Percentiles rank a stretch among this genome's conserved stretches.
phyloP scores from a whole-genome alignment of 2,329 filamentous ascomycete species.

The Xylaria polymorpha region DNA sequence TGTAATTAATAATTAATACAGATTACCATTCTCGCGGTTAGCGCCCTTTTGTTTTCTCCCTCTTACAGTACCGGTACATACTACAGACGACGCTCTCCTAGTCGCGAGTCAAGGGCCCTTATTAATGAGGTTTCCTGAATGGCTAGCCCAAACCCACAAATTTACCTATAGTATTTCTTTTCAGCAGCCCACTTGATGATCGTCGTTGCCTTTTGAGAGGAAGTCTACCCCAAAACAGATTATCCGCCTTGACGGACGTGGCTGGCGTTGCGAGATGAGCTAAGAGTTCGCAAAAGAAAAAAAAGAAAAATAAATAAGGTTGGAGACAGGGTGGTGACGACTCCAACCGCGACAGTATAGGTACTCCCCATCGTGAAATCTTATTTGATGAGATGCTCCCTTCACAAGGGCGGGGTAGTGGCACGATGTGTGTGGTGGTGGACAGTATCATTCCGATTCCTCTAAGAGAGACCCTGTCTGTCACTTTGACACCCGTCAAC shows the following conservation, averaged over 20 bases:
- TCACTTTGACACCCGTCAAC: slow-evolving; percentile 4
- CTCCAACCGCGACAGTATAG: background rate
- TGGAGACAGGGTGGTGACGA: background rate
- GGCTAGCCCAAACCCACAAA: background rate
- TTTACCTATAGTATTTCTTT: slow-evolving; percentile 20
- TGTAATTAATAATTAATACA: slow-evolving; percentile 18
- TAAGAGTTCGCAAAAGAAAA: slow-evolving; percentile 13
- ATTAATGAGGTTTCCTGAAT: slow-evolving; percentile 24
- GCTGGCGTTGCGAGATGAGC: slow-evolving; percentile 23
- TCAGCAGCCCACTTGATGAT: slow-evolving; percentile 37
- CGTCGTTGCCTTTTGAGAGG: slow-evolving; percentile 25
- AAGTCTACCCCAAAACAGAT: slow-evolving; percentile 17
- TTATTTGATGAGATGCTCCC: background rate
- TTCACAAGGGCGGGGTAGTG: background rate
- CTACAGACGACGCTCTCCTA: background rate
- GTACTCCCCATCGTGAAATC: background rate
- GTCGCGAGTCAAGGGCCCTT: slow-evolving; percentile 5
- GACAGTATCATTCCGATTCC: background rate
- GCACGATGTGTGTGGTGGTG: background rate
- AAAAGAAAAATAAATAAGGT: background rate
- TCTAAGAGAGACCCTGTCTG: background rate
- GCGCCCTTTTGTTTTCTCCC: slow-evolving; percentile 14
- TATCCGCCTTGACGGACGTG: slow-evolving; percentile 4
- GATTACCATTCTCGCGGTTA: slow-evolving; percentile 14
- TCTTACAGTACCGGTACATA: slow-evolving; percentile 18